Conservation (phyloP, 2,329 filamentous ascomycete species). For the Dryadomyces quercus-mongolicae region DNA sequence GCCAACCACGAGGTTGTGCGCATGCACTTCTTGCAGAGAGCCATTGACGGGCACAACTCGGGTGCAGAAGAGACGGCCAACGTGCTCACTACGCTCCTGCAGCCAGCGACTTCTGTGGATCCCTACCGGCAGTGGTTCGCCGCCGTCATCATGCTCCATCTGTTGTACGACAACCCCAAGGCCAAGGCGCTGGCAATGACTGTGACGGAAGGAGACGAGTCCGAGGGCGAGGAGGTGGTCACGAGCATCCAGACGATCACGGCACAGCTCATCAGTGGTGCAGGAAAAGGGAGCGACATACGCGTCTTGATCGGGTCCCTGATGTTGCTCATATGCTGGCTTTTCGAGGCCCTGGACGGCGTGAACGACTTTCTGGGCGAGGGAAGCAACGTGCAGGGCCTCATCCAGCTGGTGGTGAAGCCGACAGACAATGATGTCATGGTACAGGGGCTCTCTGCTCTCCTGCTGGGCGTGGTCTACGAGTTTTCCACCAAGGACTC, state of each 20-base stretch:
- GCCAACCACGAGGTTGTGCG: slow-evolving; percentile 69
- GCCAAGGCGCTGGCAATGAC: slow-evolving; percentile 71
- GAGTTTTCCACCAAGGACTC: slow-evolving; percentile 98
- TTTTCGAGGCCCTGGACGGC: slow-evolving; percentile 83
- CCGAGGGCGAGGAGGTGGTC: slow-evolving; percentile 84
- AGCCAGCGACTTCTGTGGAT: slow-evolving; percentile 55
- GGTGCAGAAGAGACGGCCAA: slow-evolving; percentile 77
- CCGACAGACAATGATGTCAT: slow-evolving; percentile 51
- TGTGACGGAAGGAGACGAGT: slow-evolving; percentile 79
- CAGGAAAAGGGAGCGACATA: slow-evolving; percentile 66
- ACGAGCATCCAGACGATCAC: slow-evolving; percentile 85
- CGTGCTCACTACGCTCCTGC: slow-evolving; percentile 70
- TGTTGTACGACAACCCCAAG: slow-evolving; percentile 67
- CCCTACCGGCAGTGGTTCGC: slow-evolving; percentile 89
- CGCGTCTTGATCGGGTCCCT: slow-evolving; percentile 74
- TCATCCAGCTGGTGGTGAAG: slow-evolving; percentile 61
- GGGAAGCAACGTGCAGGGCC: slow-evolving; percentile 79
- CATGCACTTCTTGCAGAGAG: slow-evolving; percentile 73
- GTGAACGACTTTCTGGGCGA: slow-evolving; percentile 90
- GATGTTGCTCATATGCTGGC: slow-evolving; percentile 78
- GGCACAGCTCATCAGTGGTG: slow-evolving; percentile 69
- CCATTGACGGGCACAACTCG: slow-evolving; percentile 74
- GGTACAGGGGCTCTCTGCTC: slow-evolving; percentile 70
- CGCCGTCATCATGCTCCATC: slow-evolving; percentile 71
- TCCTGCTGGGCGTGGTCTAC: slow-evolving; percentile 78